Base-by-base conservation (phyloP, 2,329 filamentous ascomycete species). In the Parasarocladium wereldwijsianum region DNA sequence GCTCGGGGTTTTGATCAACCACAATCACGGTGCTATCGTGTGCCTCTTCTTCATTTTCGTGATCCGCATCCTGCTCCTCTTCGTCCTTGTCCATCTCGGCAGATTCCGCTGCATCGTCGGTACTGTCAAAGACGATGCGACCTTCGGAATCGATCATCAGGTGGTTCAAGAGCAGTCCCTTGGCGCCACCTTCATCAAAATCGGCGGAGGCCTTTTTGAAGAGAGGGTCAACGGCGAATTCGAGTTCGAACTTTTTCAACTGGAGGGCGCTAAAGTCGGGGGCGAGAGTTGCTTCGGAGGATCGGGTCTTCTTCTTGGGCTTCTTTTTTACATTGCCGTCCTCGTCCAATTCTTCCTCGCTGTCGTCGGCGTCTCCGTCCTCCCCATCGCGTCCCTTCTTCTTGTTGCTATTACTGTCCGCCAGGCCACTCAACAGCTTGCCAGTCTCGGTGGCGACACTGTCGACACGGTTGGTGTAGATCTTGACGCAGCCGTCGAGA, bases 161-260 rank as follows among this genome's bases (percentile, higher is more conserved):
- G 53, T 98, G 87, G 47, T 98, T 98, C 18, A 98, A 66, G 13
- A 98, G 64, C 24, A 98, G 64, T 13, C 90, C 90, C 54, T 96
- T 98, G 33, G 90, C 90, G 33, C 90, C 90, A 13, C 90, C 90
- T 57, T 98, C 90, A 48, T 98, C 90, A 40, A 98, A 98, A 57
- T 98, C 90, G 24, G 90, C 90, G 5, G 87, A 93, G 1, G 87
- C 87, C 49, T 98, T 98, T 49, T 98, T 98, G 68, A 98, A 98
- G n/a, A 98, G 58, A 3, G 90, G 90, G 47, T 98, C 90, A 5
- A 98, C 87, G 0, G 86, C 76, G 40, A 98, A 94, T 46, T 98
- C 90, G 25, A 96, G 67, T 43, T 98, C 90, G 45, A 98, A 86
- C 54, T 96, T 98, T 57, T 98, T 98, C 43, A 96, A 64, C 49